Base-by-base conservation (phyloP, 2,329 filamentous ascomycete genomes). In the Hypomyces rosellus region DNA sequence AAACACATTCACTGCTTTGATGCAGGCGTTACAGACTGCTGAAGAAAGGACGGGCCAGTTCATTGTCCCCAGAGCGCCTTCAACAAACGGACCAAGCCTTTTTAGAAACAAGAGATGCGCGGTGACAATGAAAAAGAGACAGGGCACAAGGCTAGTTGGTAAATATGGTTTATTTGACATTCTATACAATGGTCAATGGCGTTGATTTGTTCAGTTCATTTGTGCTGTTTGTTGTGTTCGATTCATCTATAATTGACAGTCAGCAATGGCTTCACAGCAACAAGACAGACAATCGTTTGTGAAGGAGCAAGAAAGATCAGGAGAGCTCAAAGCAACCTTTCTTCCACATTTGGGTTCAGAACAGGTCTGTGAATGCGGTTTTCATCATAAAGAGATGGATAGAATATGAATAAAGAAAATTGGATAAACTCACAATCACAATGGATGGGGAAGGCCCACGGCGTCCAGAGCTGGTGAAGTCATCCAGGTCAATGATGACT, bases 331-430 rank as follows among this genome's bases (percentile, higher is more conserved):
- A 48, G 57, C 61, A 59, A 34, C 4, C 25, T 30, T 54, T 59
- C 57, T 56, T 66, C 64, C 56, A 64, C 63, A 65, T 55, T 46
- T 50, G 18, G 51, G 43, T 66, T 63, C 61, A 60, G 63, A 65
- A 65, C 63, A 66, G 63, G 64, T 65, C 63, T 63, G 62, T 66
- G 62, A 44, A 59, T 62, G 61, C 48, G 47, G 58, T 36, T 58
- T 53, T 66, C 61, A 63, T 66, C 61, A 64, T 61, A 50, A 34
- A 45, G 25, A 33, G 25, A 30, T 18, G 15, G 16, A 20, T 18
- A n/a, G 41, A 22, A 25, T 30, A n/a, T 16, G 7, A 30, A 13
- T 30, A 22, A 20, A 22, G 40, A 25, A 42, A 15, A 42, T 22
- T 13, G 15, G 15, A 16, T 38, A 38, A 18, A 39, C 37, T 39